A percentile compares a stretch with the other conserved stretches of the same genome.
phyloP scores from a whole-genome alignment of 2,329 filamentous ascomycete species.

The Mariannaea sp. region DNA sequence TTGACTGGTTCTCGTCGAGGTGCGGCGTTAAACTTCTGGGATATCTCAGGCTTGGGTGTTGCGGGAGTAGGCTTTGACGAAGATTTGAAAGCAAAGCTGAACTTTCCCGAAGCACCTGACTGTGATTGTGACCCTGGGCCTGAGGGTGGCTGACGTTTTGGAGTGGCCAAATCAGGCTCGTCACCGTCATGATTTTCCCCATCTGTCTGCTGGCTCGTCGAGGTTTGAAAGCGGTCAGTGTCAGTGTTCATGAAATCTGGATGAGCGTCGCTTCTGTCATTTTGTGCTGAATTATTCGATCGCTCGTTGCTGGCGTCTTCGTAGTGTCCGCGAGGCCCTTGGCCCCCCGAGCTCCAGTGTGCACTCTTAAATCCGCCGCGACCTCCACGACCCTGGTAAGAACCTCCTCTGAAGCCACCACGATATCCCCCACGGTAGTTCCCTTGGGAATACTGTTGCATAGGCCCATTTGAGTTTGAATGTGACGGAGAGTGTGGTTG shows the following conservation, averaged over 20 bases:
- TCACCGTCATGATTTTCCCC: slow-evolving; percentile 45
- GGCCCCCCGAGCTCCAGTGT: slow-evolving; percentile 66
- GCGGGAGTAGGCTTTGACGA: slow-evolving; percentile 63
- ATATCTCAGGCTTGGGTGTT: slow-evolving; percentile 67
- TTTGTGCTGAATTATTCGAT: slow-evolving; percentile 20
- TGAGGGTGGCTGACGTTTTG: slow-evolving; percentile 57
- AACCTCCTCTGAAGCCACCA: slow-evolving; percentile 65
- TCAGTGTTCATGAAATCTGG: slow-evolving; percentile 26
- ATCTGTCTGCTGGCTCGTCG: slow-evolving; percentile 15
- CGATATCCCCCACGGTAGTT: slow-evolving; percentile 53
- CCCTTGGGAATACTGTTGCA: slow-evolving; percentile 56
- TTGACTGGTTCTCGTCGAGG: slow-evolving; percentile 50
- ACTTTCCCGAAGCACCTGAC: slow-evolving; percentile 64
- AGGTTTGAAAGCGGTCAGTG: slow-evolving; percentile 35
- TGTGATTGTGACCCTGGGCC: slow-evolving; percentile 58
- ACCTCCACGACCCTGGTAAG: slow-evolving; percentile 56
- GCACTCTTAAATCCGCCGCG: slow-evolving; percentile 69
- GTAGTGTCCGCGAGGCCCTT: slow-evolving; percentile 31
- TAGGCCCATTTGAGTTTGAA: slow-evolving; percentile 61
- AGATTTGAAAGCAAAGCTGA: slow-evolving; percentile 92
- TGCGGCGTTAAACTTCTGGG: slow-evolving; percentile 69
- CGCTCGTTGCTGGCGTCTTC: slow-evolving; percentile 31
- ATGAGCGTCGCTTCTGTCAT: slow-evolving; percentile 23
- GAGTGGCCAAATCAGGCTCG: slow-evolving; percentile 58
- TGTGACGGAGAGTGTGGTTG: slow-evolving; percentile 56